Base-by-base conservation (phyloP, 2,329 filamentous ascomycete genomes). In the Aureobasidium pullulans region DNA sequence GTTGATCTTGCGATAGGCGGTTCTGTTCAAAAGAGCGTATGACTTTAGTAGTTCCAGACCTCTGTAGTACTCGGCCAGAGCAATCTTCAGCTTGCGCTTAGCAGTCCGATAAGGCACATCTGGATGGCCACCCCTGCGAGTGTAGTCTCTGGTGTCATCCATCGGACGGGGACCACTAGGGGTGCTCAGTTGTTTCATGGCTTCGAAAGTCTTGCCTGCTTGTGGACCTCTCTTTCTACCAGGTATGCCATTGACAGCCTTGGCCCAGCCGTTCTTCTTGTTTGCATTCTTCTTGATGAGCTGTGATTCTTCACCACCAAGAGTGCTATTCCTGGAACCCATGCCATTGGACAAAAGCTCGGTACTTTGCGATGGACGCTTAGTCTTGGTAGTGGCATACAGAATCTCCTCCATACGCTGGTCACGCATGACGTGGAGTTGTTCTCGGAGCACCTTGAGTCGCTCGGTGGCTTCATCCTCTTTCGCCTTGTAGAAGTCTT, bases 1-100 rank as follows among this genome's bases (percentile, higher is more conserved):
- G 75, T 96, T 96, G 70, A 99, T 90, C 73, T 99, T 99, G 34
- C 92, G 86, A 69, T 97, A 97, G 0, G 91, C 94, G 0, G 90
- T 96, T 50, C 90, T 84, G 71, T 99, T 99, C 13, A 96, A 79
- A 23, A 96, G 76, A 1, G 91, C 87, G 67, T 96, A 99, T 0
- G 90, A 89, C 75, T 96, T 97, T 61, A 99, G 80, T 47, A 97
- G 77, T 70, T 99, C 94, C 13, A 99, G 79, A 0, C 89, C 88
- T 19, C 93, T 87, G 71, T 99, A 97, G 71, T 91, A 96, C 71
- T 97, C 94, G 67, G 96, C 89, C 52, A 97, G 74, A 0, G 94
- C 94, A 49, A 90, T 77, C 73, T 97, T 97, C 59, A 99, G 79
- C 75, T 96, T 96, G 62, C 88, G 82, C 75, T 96, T 97, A 1